Base-by-base conservation (phyloP, 2,329 filamentous ascomycete species). In the Daldinia sp. region DNA sequence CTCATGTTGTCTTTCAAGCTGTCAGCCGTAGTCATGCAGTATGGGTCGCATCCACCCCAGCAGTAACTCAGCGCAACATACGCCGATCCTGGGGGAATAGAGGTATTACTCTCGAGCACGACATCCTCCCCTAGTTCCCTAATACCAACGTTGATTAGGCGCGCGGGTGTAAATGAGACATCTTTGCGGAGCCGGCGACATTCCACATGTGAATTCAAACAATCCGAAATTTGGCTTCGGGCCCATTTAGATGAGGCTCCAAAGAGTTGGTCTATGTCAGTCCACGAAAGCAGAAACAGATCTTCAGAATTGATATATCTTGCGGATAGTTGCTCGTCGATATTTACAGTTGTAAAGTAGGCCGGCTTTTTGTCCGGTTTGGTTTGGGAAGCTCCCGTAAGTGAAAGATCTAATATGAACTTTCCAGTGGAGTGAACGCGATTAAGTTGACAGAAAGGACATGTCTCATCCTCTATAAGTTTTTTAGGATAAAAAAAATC, bases 1-100 rank as follows among this genome's bases (percentile, higher is more conserved):
- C 30, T 15, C 55, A 51, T 67, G 20, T 51, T 67, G 4, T 44
- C 10, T 9, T 53, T 18, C 12, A 63, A 9, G 15, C 41, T 63
- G 12, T 60, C 26, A 3, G 10, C 30, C 10, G 65, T 67, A 15
- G 65, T 63, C 28, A 55, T 60, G 12, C 65, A 67, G 20, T 67
- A 41, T 7, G 60, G 65, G n/a, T 48, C 15, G 30, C 58, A 30
- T 2, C 44, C n/a, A 15, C 62, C 54, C 62, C 62, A 65, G 33
- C 62, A 65, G 41, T 68, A 65, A 56, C 62, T 65, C 15, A 65
- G 46, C 13, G 62, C 46, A 13, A 51, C 62, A 18, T 68, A 68
- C 3, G 20, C n/a, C 20, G 59, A 37, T 12, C 26, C 20, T 5
- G 30, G 44, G 26, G 33, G 33, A 37, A 61, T 18, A 6, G 12